These are phyloP conservation scores for Atkinsonella hypoxylon DNA, from an alignment of 2,329 filamentous ascomycete genomes.

Conservation along the genomic window DNA sequence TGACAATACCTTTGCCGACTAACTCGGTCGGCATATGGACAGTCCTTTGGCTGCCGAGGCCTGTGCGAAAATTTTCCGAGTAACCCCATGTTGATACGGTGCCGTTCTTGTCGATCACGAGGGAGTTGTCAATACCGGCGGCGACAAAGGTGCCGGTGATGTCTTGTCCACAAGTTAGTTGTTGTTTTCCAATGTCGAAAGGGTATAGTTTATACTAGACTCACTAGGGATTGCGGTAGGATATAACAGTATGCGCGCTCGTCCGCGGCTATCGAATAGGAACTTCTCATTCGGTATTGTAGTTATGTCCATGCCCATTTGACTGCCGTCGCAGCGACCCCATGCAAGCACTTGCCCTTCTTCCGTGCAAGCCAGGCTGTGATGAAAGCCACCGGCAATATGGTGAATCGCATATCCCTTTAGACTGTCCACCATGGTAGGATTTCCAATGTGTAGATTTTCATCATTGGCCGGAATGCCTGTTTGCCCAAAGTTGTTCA, in stretches of 20 bases:
- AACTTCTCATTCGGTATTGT: conserved; percentile 3
- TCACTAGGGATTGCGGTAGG: conserved; percentile 18
- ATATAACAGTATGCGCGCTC: conserved; percentile 4
- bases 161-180: conserved; percentile 2
- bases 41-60: conserved; percentile 39
- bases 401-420: conserved; percentile 39
- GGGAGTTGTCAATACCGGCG: conserved; percentile 53
- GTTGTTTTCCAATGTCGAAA: neutral
- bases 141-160: conserved; percentile 26
- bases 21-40: conserved; percentile 4
- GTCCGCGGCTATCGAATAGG: conserved; percentile 5
- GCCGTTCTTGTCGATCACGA: conserved; percentile 53
- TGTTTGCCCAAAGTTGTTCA: conserved; percentile 61
- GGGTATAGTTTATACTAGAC: neutral
- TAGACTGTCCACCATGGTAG: conserved; percentile 33
- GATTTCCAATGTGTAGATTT: conserved; percentile 31
- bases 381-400: conserved; percentile 34
- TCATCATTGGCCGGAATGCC: conserved; percentile 42
- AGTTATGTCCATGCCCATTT: conserved; percentile 12
- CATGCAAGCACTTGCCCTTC: conserved; percentile 31
- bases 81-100: conserved; percentile 64
- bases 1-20: neutral
- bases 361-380: conserved; percentile 30
- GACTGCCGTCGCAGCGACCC: conserved; percentile 31
- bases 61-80: conserved; percentile 59